Conservation (phyloP, 2,329 filamentous ascomycete species). For the Microsporum audouinii region DNA sequence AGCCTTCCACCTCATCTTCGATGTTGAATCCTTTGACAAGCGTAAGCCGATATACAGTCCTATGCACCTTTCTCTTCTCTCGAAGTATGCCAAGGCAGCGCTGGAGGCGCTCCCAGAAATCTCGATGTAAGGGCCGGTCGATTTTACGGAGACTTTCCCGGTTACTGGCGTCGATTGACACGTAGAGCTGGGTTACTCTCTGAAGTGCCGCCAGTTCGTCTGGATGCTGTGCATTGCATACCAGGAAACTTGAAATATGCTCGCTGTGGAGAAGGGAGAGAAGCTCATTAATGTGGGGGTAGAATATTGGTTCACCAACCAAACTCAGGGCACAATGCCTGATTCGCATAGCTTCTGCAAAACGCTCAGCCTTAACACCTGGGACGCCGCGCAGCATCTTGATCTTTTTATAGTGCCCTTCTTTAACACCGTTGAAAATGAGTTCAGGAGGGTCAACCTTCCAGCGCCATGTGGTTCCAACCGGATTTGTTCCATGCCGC, state of each 20-base stretch:
- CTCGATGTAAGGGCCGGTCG: conserved; percentile 80
- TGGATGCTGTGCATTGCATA: conserved; percentile 95
- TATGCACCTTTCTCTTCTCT: conserved; percentile 69
- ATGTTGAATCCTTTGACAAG: conserved; percentile 98
- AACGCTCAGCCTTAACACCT: conserved; percentile 81
- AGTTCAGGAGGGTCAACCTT: conserved; percentile 79
- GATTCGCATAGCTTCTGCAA: conserved; percentile 84
- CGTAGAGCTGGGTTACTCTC: conserved; percentile 89
- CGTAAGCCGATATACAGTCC: conserved; percentile 88
- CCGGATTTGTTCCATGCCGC: conserved; percentile 94
- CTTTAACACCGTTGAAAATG: conserved; percentile 83
- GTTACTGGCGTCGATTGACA: conserved; percentile 90
- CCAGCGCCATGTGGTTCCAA: conserved; percentile 95
- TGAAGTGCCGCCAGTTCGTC: conserved; percentile 72
- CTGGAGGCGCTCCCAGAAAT: conserved; percentile 96
- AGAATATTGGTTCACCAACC: conserved; percentile 97
- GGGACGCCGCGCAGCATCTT: conserved; percentile 93
- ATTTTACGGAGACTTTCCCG: conserved; percentile 77
- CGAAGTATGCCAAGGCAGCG: conserved; percentile 80
- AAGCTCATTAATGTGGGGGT: conserved; percentile 93
- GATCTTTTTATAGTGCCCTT: conserved; percentile 91
- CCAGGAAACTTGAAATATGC: conserved; percentile 84
- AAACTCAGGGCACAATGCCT: conserved; percentile 84
- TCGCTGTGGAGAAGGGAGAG: conserved; percentile 70
- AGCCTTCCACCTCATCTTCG: conserved; percentile 82